phyloP scores from a whole-genome alignment of 176 grass and related monocot species.

The Carex myosuroides region DNA sequence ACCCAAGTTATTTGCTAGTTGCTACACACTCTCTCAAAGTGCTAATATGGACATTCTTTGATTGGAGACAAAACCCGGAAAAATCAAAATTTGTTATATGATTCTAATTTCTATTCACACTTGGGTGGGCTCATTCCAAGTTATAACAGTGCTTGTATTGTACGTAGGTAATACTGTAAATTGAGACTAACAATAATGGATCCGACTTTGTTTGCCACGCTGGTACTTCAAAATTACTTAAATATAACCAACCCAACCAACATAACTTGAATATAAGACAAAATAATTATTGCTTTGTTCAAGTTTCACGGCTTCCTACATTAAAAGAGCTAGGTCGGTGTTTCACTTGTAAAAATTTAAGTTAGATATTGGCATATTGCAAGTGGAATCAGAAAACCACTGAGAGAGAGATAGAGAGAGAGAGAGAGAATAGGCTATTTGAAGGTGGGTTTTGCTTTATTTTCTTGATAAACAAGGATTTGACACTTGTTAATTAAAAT shows the following conservation, averaged over 20 bases:
- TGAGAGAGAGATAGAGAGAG: background rate
- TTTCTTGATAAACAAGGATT: background rate
- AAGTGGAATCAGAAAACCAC: constrained; percentile 18
- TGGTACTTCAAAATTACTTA: background rate
- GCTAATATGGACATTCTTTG: background rate
- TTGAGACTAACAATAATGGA: too few species aligned
- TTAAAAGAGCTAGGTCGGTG: background rate
- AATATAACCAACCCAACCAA: background rate
- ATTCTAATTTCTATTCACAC: too few species aligned
- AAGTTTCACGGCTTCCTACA: background rate
- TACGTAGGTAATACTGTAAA: too few species aligned
- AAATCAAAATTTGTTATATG: too few species aligned
- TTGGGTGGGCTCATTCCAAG: background rate
- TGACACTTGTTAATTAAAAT: background rate
- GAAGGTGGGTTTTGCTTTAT: background rate
- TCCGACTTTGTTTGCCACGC: too few species aligned
- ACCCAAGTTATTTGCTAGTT: background rate
- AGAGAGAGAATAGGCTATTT: background rate
- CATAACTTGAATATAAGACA: background rate
- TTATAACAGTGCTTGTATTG: background rate
- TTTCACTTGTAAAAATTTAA: background rate
- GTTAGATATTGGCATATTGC: background rate
- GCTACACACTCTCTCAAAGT: background rate
- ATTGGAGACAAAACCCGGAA: too few species aligned
- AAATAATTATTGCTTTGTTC: background rate